Evolutionary conservation across 176 grass and related monocot species (phyloP), one percentile per base, ranked within the genome.

Genomic region (Avena sativa): DNA sequence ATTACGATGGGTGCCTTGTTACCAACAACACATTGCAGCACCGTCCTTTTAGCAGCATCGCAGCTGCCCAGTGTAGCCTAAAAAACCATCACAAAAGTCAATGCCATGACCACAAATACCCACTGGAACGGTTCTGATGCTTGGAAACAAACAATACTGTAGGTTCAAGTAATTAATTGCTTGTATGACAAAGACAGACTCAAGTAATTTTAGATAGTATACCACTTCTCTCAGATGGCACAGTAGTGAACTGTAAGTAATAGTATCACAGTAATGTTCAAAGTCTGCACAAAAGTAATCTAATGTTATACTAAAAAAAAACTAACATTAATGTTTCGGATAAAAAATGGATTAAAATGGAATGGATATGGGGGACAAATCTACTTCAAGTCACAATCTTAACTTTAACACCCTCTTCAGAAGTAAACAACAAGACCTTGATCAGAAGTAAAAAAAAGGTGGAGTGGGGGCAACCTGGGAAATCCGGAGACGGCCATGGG

Each of bases 21-120:
- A 26, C 93, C 96, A 68, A 96, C 91, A 88, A 96, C 95, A 51
- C 96, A 98, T 65, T 98, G 96, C 51, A 98, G 59, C 21, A 89
- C 70, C 3, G 88, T 91, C 78, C 86, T 94, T 73, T 62, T 56
- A 32, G 30, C 9, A 23, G 60, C 77, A 88, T 85, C 86, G 9
- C 50, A 91, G 10, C 79, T 88, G 44, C 86, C 82, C 4, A 91
- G 70, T 25, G 89, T 85, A 70, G 89, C 89, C 89, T 91, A 43
- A 40, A 40, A 36, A 71, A 76, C 11, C 69, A 76, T n/a, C 8
- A 59, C 34, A 47, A 1, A 15, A 25, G 12, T 84, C 28, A 72
- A 55, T 53, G 43, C 0, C 4, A 73, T 61, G 53, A 26, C 82
- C 51, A 51, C 3, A 47, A 65, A 10, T 76, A 84, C 40, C 40